phyloP scores from a whole-genome alignment of 2,329 filamentous ascomycete genomes.

The Chalaropsis thielavioides region DNA sequence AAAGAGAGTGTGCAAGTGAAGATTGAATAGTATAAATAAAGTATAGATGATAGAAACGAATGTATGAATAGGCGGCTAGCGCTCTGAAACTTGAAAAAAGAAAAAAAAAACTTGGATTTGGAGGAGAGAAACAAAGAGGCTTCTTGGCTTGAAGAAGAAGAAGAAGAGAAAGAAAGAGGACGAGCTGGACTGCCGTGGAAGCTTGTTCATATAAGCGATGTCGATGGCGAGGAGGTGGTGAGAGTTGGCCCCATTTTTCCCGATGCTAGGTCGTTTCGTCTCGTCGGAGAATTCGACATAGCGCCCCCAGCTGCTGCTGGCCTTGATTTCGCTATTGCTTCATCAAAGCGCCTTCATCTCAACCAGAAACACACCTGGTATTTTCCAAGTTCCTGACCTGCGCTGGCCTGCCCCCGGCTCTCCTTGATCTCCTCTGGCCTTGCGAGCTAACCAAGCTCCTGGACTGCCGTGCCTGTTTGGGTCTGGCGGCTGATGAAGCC shows the following conservation, averaged over 20 bases:
- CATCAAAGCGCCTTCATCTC: constrained; percentile 8
- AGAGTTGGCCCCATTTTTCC: neutral
- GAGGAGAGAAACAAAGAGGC: neutral
- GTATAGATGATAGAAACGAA: constrained; percentile 5
- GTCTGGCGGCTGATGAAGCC: neutral
- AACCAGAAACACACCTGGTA: constrained; percentile 3
- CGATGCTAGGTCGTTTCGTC: constrained; percentile 3
- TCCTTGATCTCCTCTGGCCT: neutral
- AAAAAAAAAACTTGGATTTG: constrained; percentile 9
- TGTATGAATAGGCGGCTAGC: constrained; percentile 17
- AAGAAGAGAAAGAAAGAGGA: neutral
- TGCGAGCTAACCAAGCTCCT: neutral
- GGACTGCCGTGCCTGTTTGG: neutral
- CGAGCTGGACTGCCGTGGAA: neutral
- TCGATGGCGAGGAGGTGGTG: neutral
- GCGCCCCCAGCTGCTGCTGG: neutral
- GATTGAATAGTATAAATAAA: too few relatives aligned
- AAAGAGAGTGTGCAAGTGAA: neutral
- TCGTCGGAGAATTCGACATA: constrained; percentile 8
- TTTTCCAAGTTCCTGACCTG: neutral
- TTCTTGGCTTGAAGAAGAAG: neutral
- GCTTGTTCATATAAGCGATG: constrained; percentile 1
- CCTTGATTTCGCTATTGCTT: constrained; percentile 13
- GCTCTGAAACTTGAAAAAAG: constrained; percentile 12
- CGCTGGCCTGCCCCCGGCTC: neutral